Conservation (phyloP, 148 eudicot genomes). For the Diospyros lotus region DNA sequence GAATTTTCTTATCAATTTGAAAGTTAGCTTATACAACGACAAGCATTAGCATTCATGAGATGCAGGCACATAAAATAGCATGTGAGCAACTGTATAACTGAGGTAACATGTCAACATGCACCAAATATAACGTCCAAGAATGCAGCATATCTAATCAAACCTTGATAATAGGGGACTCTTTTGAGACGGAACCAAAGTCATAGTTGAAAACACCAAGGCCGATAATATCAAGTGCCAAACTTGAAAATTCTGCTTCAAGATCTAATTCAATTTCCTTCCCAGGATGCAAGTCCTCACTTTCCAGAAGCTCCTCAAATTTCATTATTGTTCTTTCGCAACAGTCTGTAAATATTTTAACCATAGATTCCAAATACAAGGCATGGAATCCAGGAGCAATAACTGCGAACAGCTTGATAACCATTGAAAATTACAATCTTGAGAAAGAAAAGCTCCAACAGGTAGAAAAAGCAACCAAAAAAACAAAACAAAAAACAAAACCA, state of each 20-base stretch:
- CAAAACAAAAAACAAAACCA: too few species aligned
- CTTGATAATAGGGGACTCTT: constrained; percentile 97
- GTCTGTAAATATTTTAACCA: constrained; percentile 71
- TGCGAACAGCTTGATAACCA: constrained; percentile 26
- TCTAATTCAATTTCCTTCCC: constrained; percentile 63
- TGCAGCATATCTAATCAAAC: constrained; percentile 24
- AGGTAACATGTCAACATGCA: not conserved
- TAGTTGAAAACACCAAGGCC: constrained; percentile 97
- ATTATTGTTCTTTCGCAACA: constrained; percentile 67
- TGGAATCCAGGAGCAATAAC: constrained; percentile 99
- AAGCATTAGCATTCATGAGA: not conserved
- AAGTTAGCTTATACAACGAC: not conserved
- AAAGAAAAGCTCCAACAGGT: constrained; percentile 2
- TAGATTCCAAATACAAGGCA: constrained; percentile 90
- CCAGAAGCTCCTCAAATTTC: constrained; percentile 73
- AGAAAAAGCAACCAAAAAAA: not conserved
- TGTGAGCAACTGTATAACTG: not conserved
- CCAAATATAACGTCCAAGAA: not conserved
- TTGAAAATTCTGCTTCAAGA: constrained; percentile 96
- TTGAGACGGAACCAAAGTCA: constrained; percentile 93
- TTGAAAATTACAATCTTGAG: not conserved
- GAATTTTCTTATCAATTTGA: not conserved
- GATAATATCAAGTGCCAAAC: constrained; percentile 94
- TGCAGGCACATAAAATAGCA: not conserved
- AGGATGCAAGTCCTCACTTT: constrained; percentile 32